Base-by-base conservation (phyloP, 2,329 filamentous ascomycete genomes). In the Plectosphaerella plurivora region DNA sequence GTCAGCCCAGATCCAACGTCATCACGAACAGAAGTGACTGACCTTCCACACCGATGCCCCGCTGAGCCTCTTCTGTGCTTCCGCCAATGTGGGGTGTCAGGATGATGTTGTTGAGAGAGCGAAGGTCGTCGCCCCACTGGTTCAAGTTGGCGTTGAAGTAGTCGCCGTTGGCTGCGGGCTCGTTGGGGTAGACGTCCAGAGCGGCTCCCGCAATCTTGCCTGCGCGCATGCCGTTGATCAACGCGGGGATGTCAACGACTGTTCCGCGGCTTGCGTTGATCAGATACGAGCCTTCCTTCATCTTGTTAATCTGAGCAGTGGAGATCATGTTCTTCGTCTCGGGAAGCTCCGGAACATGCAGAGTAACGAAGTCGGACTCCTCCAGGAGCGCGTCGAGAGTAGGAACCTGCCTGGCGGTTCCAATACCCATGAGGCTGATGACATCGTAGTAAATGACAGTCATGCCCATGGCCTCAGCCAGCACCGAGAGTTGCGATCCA, bases 401-500 rank as follows among this genome's bases (percentile, higher is more conserved):
- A 5, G 86, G 76, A 39, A 97, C 88, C 68, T 97, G 94, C 60
- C 81, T 85, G 33, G 93, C 85, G 11, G 89, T 96, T 52, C 94
- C 94, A 67, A 99, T 75, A 45, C 89, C 88, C 94, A 99, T 99
- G 61, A 97, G 79, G 61, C 92, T 96, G 57, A 96, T 73, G 7
- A 96, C 86, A 70, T 99, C 94, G 71, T 95, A 97, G 78, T 97
- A 99, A 63, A 97, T 92, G 64, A 99, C 94, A 15, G 81, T 86
- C 93, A 99, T 97, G 48, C 94, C 94, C 91, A 99, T 96, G 22
- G 93, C 86, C 72, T 99, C 94, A 25, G 94, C 92, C 57, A 99
- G 77, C 42, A 99, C 94, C 1, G 92, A 97, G 58, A 99, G 76
- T 72, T 99, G 94, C 49, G 91, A 92, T 57, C 94, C 94, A 67